Percentiles rank a stretch among this genome's conserved stretches.
Conservation (phyloP, 768 basidiomycete genomes). For the Arthromyces matolae region DNA sequence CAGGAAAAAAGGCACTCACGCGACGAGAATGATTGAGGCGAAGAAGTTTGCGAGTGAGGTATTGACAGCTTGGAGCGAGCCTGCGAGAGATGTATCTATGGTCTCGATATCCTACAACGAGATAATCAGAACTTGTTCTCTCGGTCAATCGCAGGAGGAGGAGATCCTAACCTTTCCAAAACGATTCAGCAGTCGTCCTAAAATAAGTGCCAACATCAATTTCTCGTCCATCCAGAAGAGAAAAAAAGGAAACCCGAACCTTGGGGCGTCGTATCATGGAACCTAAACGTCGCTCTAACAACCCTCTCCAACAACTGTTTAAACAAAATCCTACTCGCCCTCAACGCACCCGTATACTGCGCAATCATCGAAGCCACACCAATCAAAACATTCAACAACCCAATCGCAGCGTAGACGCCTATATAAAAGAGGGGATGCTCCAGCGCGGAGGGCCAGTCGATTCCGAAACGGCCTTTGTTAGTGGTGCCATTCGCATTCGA, state of each 20-base stretch:
- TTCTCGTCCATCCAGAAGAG: neutral
- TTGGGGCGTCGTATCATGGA: slow-evolving; percentile 80
- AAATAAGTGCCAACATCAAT: too few species aligned
- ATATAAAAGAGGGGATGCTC: slow-evolving; percentile 72
- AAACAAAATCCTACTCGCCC: slow-evolving; percentile 44
- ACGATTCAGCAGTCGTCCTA: slow-evolving; percentile 82
- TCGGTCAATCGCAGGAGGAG: neutral
- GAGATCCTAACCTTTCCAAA: slow-evolving; percentile 70
- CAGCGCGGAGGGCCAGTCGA: slow-evolving; percentile 46
- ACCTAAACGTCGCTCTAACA: slow-evolving; percentile 79
- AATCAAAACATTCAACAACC: slow-evolving; percentile 44
- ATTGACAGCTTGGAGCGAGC: slow-evolving; percentile 72
- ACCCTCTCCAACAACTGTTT: slow-evolving; percentile 62
- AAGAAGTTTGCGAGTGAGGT: slow-evolving; percentile 74
- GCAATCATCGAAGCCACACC: slow-evolving; percentile 43
- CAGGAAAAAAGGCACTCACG: slow-evolving; percentile 45
- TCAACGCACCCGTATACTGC: slow-evolving; percentile 59
- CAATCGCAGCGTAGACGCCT: slow-evolving; percentile 61
- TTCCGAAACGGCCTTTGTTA: slow-evolving; percentile 21
- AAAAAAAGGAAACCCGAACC: slow-evolving; percentile 34
- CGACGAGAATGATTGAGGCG: slow-evolving; percentile 68
- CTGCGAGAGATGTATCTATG: slow-evolving; percentile 69
- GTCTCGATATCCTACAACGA: slow-evolving; percentile 70
- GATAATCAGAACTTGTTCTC: neutral
- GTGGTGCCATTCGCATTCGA: too few species aligned